Conservation (phyloP, 352 stramenopile genomes). For the Pythium dissimile region DNA sequence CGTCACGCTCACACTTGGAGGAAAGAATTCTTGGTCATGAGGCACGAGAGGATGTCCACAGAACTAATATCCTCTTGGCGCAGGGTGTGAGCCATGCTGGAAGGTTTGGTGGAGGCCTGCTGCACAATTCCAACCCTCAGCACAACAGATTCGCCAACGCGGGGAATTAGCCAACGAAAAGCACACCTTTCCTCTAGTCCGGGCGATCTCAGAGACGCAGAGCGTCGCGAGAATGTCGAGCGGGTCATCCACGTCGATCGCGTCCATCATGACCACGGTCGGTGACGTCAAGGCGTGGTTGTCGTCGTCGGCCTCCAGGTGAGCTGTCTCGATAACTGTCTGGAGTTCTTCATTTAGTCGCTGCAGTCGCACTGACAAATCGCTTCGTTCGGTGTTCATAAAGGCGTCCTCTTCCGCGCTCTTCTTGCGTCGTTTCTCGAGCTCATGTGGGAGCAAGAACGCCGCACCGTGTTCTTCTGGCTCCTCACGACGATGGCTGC, state of each 20-base stretch:
- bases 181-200: too few relatives aligned
- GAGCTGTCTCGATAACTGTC: constrained; percentile 10
- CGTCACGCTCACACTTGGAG: not conserved
- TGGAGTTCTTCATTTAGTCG: constrained; percentile 4
- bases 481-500: not conserved
- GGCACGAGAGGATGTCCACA: constrained; percentile 4
- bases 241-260: constrained; percentile 3
- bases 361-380: not conserved
- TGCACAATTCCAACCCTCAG: not conserved
- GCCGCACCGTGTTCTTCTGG: not conserved
- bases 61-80: not conserved
- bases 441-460: constrained; percentile 23
- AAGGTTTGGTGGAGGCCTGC: too few relatives aligned
- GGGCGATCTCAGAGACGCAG: constrained; percentile 4
- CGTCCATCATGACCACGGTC: not conserved
- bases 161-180: too few relatives aligned
- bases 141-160: too few relatives aligned
- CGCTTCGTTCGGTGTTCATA: not conserved
- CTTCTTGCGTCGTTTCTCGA: constrained; percentile 14
- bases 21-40: not conserved
- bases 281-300: not conserved
- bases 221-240: constrained; percentile 13
- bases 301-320: not conserved
- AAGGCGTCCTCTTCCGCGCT: not conserved
- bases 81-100: too few relatives aligned